phyloP scores from a whole-genome alignment of 2,329 filamentous ascomycete genomes.

The Penicillium griseofulvum region DNA sequence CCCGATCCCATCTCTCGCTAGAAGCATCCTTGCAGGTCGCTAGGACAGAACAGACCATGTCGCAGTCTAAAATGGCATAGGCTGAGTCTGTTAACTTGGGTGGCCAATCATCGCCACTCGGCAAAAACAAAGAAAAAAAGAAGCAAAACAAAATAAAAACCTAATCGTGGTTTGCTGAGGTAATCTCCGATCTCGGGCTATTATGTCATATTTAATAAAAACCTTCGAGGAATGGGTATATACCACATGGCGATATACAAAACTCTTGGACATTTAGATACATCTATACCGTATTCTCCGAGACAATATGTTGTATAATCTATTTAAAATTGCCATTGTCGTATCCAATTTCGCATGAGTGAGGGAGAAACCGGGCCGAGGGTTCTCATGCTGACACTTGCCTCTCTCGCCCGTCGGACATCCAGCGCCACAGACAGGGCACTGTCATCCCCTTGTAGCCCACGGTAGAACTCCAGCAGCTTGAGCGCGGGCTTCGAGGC shows the following conservation, averaged over 20 bases:
- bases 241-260: not conserved
- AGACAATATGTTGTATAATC: not conserved
- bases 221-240: no score
- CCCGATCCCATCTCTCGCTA: constrained; percentile 1
- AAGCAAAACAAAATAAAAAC: not conserved
- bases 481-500: constrained; percentile 53
- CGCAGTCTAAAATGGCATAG: not conserved
- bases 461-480: constrained; percentile 51
- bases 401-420: constrained; percentile 40
- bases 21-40: constrained; percentile 2
- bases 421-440: constrained; percentile 41
- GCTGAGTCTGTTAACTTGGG: no score
- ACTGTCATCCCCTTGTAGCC: constrained; percentile 28
- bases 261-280: not conserved
- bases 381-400: constrained; percentile 47
- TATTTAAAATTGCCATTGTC: constrained; percentile 21
- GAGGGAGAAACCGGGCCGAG: constrained; percentile 44
- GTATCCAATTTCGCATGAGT: constrained; percentile 46
- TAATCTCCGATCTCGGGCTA: not conserved
- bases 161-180: not conserved
- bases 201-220: not conserved
- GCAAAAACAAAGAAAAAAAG: not conserved
- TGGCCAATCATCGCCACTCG: constrained; percentile 1
- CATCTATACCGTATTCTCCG: not conserved
- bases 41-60: not conserved